A percentile compares a stretch with the other conserved stretches of the same genome.
Conservation (phyloP, 1,139 yeast species). For the Yamadazyma diospyri region DNA sequence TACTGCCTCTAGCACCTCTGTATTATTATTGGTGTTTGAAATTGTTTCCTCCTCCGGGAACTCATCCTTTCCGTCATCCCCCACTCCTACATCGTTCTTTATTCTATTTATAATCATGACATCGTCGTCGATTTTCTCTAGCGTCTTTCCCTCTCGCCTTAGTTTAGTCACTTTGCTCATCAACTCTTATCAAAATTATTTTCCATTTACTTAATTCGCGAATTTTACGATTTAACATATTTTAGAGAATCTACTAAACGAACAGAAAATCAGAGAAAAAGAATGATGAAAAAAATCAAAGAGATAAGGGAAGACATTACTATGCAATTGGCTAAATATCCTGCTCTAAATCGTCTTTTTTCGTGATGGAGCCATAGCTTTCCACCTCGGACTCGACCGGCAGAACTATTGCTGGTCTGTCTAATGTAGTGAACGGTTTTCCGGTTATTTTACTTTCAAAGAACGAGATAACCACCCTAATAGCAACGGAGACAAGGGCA, state of each 20-base stretch:
- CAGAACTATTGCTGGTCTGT: constrained; percentile 34
- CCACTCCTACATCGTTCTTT: constrained; percentile 17
- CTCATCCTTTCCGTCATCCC: constrained; percentile 1
- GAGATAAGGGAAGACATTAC: not conserved
- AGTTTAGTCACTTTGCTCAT: constrained; percentile 6
- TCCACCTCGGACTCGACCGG: constrained; percentile 8
- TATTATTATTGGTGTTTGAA: too few species aligned
- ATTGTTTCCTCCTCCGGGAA: constrained; percentile 4
- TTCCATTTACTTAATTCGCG: not conserved
- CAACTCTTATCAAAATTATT: not conserved
- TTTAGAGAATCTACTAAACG: not conserved
- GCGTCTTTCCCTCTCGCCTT: constrained; percentile 16
- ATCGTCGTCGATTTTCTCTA: constrained; percentile 39
- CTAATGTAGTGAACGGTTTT: constrained; percentile 53
- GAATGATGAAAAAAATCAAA: not conserved
- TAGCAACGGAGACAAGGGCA: constrained; percentile 48
- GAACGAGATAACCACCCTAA: constrained; percentile 44
- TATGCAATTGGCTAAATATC: not conserved
- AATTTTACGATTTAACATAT: not conserved
- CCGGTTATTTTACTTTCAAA: constrained; percentile 36
- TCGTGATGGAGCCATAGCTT: constrained; percentile 10
- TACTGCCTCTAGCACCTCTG: constrained; percentile 2
- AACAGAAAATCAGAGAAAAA: not conserved
- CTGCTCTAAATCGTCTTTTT: constrained; percentile 6
- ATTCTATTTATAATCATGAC: constrained; percentile 29